Conservation (phyloP, 2,329 filamentous ascomycete genomes). For the Xylaria sp. region DNA sequence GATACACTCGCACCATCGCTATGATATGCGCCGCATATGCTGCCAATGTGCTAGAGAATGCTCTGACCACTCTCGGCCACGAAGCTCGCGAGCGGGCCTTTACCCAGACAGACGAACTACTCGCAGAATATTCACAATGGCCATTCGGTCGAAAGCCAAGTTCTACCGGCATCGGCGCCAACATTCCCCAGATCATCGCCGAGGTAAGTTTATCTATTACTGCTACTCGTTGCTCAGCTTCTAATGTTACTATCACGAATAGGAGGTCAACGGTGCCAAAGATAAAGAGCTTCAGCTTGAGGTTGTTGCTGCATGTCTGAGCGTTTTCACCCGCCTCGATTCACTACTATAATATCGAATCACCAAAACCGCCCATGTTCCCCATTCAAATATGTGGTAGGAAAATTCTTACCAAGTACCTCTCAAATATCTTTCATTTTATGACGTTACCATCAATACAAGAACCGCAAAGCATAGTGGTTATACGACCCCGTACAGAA, state of each 20-base stretch:
- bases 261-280: constrained; percentile 85
- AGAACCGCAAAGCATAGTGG: constrained; percentile 6
- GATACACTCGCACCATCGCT: constrained; percentile 88
- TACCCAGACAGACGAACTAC: constrained; percentile 93
- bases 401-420: constrained; percentile 20
- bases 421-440: constrained; percentile 25
- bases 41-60: constrained; percentile 97
- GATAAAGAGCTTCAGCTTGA: constrained; percentile 97
- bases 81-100: constrained; percentile 95
- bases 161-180: constrained; percentile 86
- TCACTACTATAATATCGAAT: constrained; percentile 76
- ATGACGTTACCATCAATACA: constrained; percentile 12
- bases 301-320: constrained; percentile 95
- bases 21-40: constrained; percentile 99
- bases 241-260: constrained; percentile 28
- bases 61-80: constrained; percentile 91
- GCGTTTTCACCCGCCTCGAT: constrained; percentile 96
- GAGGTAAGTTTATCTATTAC: constrained; percentile 63
- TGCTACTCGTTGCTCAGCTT: neutral
- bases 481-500: constrained; percentile 8
- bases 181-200: constrained; percentile 84
- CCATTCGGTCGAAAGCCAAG: constrained; percentile 89
- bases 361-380: constrained; percentile 14
- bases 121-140: constrained; percentile 97
- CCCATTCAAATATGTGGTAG: constrained; percentile 16